These are phyloP conservation scores for Candida khao-thaluensis DNA, from an alignment of 805 yeast genomes.

Conservation along the genomic window DNA sequence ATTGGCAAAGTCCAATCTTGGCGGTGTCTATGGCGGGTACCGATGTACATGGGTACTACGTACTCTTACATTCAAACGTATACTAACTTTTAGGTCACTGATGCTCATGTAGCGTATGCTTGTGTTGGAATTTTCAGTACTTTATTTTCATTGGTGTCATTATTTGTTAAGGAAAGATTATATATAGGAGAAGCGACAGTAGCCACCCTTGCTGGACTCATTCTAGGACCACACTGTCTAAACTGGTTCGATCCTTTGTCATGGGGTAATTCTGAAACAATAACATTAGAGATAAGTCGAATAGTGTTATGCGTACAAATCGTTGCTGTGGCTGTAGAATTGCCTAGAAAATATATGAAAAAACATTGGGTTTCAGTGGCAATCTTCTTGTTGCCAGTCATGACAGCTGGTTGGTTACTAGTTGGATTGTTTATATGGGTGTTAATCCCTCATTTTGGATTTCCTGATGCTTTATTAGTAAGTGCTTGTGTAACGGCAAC, in stretches of 20 bases:
- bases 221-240: constrained; percentile 84
- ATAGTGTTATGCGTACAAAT: constrained; percentile 83
- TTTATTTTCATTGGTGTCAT: constrained; percentile 75
- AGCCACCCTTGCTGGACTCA: constrained; percentile 80
- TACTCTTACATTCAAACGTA: too few relatives aligned
- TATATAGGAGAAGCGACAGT: constrained; percentile 92
- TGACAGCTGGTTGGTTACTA: constrained; percentile 88
- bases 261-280: constrained; percentile 84
- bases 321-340: constrained; percentile 91
- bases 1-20: not conserved
- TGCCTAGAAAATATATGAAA: constrained; percentile 86
- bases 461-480: constrained; percentile 68
- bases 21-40: not conserved
- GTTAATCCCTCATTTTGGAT: constrained; percentile 68
- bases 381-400: constrained; percentile 75
- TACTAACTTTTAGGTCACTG: constrained; percentile 38
- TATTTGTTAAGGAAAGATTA: constrained; percentile 76
- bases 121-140: constrained; percentile 81
- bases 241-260: constrained; percentile 77
- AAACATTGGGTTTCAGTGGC: constrained; percentile 78
- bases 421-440: constrained; percentile 79
- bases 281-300: constrained; percentile 81
- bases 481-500: constrained; percentile 93
- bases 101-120: constrained; percentile 85
- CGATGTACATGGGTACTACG: not conserved